phyloP scores from a whole-genome alignment of 2,329 filamentous ascomycete species.

The Rutstroemia sp. region DNA sequence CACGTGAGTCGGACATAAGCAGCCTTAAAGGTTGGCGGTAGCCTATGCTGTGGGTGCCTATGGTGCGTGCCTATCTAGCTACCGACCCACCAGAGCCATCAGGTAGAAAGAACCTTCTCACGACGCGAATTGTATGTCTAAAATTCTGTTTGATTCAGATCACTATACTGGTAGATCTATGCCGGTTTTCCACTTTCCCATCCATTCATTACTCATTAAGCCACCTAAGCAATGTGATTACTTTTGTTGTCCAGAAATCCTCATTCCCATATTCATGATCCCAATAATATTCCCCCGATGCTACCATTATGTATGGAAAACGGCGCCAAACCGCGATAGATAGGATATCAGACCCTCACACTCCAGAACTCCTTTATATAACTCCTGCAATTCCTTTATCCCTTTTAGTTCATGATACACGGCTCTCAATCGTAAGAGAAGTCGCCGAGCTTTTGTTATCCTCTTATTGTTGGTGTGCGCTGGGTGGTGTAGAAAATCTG shows the following conservation, averaged over 20 bases:
- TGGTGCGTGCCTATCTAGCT: too few species aligned
- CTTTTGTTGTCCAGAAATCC: not conserved
- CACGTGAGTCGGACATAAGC: not conserved
- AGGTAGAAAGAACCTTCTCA: too few species aligned
- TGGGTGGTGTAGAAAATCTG: not conserved
- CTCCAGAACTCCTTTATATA: not conserved
- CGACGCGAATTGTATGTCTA: not conserved
- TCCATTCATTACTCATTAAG: constrained; percentile 4
- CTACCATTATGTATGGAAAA: too few species aligned
- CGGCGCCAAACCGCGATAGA: too few species aligned
- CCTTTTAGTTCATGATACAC: not conserved
- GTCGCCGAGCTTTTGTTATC: not conserved
- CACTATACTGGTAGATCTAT: too few species aligned
- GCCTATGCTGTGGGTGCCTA: not conserved
- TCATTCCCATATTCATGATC: too few species aligned
- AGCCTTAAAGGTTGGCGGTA: not conserved
- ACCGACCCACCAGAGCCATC: too few species aligned
- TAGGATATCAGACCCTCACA: too few species aligned
- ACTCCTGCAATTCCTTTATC: not conserved
- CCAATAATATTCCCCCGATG: too few species aligned
- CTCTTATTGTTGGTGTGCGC: not conserved
- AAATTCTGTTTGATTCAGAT: not conserved
- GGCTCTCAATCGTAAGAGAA: not conserved
- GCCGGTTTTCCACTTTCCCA: not conserved
- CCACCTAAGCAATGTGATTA: constrained; percentile 1